A percentile compares a stretch with the other conserved stretches of the same genome.
These are phyloP conservation scores for Scedosporium apiospermum DNA, from an alignment of 2,329 filamentous ascomycete species.

Conservation along the genomic window DNA sequence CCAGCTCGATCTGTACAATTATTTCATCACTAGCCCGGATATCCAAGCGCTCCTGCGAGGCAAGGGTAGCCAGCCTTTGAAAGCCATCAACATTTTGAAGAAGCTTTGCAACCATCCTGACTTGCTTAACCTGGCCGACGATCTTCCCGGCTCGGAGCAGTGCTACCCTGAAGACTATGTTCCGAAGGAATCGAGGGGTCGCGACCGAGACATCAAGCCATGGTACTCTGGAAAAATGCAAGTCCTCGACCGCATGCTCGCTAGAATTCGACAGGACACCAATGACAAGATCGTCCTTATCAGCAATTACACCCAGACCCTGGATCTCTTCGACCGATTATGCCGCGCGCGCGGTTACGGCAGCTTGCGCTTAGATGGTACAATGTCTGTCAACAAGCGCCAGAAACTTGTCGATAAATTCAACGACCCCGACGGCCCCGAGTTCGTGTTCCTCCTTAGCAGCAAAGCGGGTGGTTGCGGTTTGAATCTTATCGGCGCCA, in stretches of 20 bases:
- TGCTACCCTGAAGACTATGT: conserved; percentile 81
- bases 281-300: conserved; percentile 99
- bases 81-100: conserved; percentile 93
- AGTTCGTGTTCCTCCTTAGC: conserved; percentile 93
- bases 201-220: conserved; percentile 84
- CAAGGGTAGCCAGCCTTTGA: conserved; percentile 91
- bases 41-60: conserved; percentile 87
- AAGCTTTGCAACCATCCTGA: conserved; percentile 98
- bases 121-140: conserved; percentile 70
- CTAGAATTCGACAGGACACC: conserved; percentile 87
- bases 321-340: conserved; percentile 87
- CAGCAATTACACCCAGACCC: conserved; percentile 93
- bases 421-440: conserved; percentile 81
- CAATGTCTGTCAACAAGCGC: conserved; percentile 95
- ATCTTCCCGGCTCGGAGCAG: conserved; percentile 78
- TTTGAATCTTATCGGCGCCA: conserved; percentile 89
- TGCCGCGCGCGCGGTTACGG: conserved; percentile 82
- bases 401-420: conserved; percentile 97
- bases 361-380: conserved; percentile 81
- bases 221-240: conserved; percentile 99
- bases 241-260: conserved; percentile 95
- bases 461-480: conserved; percentile 96
- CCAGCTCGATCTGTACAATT: conserved; percentile 87
- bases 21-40: conserved; percentile 92
- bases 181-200: conserved; percentile 75